A percentile compares a stretch with the other conserved stretches of the same genome.
Conservation (phyloP, 1,284 basidiomycete genomes). For the Volvariella volvacea region DNA sequence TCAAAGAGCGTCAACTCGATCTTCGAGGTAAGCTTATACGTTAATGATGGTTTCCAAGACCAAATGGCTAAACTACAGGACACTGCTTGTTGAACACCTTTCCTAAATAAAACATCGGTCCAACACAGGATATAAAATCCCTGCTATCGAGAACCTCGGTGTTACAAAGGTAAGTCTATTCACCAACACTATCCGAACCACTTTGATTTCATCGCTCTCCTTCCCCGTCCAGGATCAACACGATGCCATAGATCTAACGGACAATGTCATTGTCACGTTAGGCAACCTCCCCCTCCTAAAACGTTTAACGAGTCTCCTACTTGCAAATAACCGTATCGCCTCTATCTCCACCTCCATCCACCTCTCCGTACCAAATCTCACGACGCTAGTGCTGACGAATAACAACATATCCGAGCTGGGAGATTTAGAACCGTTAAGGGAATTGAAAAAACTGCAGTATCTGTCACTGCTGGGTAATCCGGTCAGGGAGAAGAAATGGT, state of each 20-base stretch:
- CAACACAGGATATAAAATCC: conserved; percentile 87
- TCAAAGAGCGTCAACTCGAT: conserved; percentile 94
- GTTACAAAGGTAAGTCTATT: conserved; percentile 75
- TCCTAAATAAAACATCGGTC: conserved; percentile 17
- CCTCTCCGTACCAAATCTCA: conserved; percentile 79
- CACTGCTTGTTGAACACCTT: conserved; percentile 10
- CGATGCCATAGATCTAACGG: conserved; percentile 93
- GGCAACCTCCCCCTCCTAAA: conserved; percentile 82
- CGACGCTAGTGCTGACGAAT: conserved; percentile 74
- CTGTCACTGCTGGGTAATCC: conserved; percentile 88
- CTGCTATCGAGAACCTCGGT: conserved; percentile 98
- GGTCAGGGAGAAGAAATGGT: conserved; percentile 90
- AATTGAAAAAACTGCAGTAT: conserved; percentile 75
- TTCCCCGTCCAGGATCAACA: conserved; percentile 68
- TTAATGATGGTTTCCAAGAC: background rate
- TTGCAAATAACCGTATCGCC: conserved; percentile 86
- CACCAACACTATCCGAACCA: conserved; percentile 9
- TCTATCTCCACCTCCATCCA: conserved; percentile 77
- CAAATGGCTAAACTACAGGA: background rate
- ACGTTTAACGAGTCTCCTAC: conserved; percentile 72
- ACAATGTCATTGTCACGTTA: conserved; percentile 88
- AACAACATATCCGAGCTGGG: conserved; percentile 72
- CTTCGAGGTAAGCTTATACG: conserved; percentile 66
- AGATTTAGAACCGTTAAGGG: conserved; percentile 81
- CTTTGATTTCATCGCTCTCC: background rate